Evolutionary conservation across 2,329 filamentous ascomycete species (phyloP).

Genomic region (Nothophaeocryptopus gaeumannii): DNA sequence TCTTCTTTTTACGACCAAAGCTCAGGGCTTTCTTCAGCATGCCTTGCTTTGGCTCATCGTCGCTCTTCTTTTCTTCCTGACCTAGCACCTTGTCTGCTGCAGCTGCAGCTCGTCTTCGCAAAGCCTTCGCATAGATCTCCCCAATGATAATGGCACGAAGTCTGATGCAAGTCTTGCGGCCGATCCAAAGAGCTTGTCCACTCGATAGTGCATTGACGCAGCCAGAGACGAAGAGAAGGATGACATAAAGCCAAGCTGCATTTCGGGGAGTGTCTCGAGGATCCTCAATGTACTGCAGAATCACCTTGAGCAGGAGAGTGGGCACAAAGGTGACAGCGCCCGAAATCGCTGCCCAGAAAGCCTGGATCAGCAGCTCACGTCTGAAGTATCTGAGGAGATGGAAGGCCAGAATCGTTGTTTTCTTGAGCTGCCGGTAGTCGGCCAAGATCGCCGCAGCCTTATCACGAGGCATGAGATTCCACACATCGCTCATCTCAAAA

Average conservation of each 20-base stretch:
- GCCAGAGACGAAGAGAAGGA: slow-evolving; percentile 80
- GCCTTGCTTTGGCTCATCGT: slow-evolving; percentile 41
- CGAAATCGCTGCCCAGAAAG: slow-evolving; percentile 72
- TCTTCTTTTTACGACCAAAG: slow-evolving; percentile 59
- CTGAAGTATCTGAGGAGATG: slow-evolving; percentile 86
- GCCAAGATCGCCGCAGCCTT: slow-evolving; percentile 78
- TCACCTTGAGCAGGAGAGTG: slow-evolving; percentile 84
- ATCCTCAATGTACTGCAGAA: slow-evolving; percentile 89
- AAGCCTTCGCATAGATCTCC: slow-evolving; percentile 93
- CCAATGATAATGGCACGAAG: slow-evolving; percentile 93
- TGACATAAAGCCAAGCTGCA: slow-evolving; percentile 93
- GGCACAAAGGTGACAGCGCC: slow-evolving; percentile 87
- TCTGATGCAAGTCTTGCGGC: slow-evolving; percentile 89
- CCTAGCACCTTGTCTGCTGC: slow-evolving; percentile 70
- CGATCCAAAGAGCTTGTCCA: slow-evolving; percentile 86
- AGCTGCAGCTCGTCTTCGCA: slow-evolving; percentile 84
- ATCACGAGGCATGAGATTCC: slow-evolving; percentile 85
- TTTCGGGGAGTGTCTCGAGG: slow-evolving; percentile 73
- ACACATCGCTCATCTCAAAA: slow-evolving; percentile 79
- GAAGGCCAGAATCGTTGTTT: slow-evolving; percentile 72
- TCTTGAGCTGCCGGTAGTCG: slow-evolving; percentile 81
- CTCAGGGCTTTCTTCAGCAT: slow-evolving; percentile 49
- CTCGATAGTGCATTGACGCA: slow-evolving; percentile 77
- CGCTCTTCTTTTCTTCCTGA: slow-evolving; percentile 40
- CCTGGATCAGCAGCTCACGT: slow-evolving; percentile 70